Conservation (phyloP, 1,139 yeast species). For the Candida sanyaensis region DNA sequence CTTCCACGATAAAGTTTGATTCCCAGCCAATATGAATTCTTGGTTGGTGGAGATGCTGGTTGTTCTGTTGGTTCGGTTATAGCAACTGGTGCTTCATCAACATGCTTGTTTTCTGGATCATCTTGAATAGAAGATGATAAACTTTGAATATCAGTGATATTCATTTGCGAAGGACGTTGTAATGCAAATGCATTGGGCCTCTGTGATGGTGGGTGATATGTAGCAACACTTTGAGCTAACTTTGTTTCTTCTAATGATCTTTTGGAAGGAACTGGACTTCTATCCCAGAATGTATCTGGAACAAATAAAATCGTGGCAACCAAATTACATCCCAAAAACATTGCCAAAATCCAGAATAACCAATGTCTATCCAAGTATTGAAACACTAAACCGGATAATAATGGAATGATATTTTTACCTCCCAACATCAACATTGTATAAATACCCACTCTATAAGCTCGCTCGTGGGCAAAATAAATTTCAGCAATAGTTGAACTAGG, state of each 20-base stretch:
- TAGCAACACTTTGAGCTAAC: conserved; percentile 44
- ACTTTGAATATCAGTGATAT: conserved; percentile 22
- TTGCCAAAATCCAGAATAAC: conserved; percentile 62
- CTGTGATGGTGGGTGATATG: conserved; percentile 27
- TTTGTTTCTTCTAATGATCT: conserved; percentile 52
- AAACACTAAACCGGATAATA: conserved; percentile 56
- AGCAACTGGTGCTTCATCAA: conserved; percentile 19
- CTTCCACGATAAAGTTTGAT: conserved; percentile 43
- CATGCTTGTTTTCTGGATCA: conserved; percentile 7
- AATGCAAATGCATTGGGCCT: conserved; percentile 40
- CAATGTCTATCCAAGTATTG: conserved; percentile 55
- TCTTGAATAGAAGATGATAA: conserved; percentile 20
- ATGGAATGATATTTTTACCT: conserved; percentile 62
- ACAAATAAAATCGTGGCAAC: conserved; percentile 53
- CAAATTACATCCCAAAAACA: conserved; percentile 51
- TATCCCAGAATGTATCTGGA: conserved; percentile 68
- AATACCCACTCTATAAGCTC: conserved; percentile 64
- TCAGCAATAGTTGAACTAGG: conserved; percentile 67
- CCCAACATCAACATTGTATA: conserved; percentile 63
- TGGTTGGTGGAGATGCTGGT: conserved; percentile 7
- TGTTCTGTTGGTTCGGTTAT: conserved; percentile 16
- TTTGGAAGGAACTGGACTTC: conserved; percentile 52
- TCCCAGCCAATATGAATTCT: conserved; percentile 20
- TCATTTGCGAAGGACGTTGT: conserved; percentile 18
- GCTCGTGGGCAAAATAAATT: conserved; percentile 63